These are phyloP conservation scores for Clarireedia paspali DNA, from an alignment of 2,329 filamentous ascomycete species.

Conservation along the genomic window DNA sequence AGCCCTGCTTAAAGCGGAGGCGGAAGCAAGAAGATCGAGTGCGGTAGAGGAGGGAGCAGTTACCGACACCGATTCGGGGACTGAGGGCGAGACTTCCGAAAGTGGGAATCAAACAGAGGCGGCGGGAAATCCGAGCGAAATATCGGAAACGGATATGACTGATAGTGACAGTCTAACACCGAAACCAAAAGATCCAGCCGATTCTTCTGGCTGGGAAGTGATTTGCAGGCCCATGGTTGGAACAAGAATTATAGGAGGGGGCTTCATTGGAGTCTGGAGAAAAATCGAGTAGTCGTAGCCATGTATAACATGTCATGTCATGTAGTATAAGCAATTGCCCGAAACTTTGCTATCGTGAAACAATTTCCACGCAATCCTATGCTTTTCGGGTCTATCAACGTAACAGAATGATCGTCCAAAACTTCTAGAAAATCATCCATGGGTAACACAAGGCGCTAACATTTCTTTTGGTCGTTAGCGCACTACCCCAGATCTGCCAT, in stretches of 20 bases:
- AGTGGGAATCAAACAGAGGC: too few relatives aligned
- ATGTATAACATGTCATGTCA: background rate
- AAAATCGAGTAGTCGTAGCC: conserved; percentile 11
- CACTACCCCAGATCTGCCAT: conserved; percentile 8
- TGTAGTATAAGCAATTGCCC: background rate
- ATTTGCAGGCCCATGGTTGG: conserved; percentile 47
- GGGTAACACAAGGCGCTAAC: background rate
- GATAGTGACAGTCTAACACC: too few relatives aligned
- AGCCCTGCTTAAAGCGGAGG: conserved; percentile 19
- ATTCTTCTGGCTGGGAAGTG: conserved; percentile 32
- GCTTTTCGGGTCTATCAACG: background rate
- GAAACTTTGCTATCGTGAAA: background rate
- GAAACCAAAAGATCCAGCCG: background rate
- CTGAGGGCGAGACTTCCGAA: background rate
- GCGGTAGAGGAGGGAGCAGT: background rate
- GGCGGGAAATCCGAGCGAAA: too few relatives aligned
- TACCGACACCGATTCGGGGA: background rate
- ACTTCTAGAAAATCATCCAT: background rate
- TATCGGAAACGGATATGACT: too few relatives aligned
- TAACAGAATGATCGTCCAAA: too few relatives aligned
- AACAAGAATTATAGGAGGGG: conserved; percentile 38
- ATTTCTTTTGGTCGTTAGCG: background rate
- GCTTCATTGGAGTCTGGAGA: conserved; percentile 41
- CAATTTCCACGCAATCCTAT: background rate
- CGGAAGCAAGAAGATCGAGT: conserved; percentile 1